phyloP scores from a whole-genome alignment of 306 rosid species.

The Quillaja saponaria region DNA sequence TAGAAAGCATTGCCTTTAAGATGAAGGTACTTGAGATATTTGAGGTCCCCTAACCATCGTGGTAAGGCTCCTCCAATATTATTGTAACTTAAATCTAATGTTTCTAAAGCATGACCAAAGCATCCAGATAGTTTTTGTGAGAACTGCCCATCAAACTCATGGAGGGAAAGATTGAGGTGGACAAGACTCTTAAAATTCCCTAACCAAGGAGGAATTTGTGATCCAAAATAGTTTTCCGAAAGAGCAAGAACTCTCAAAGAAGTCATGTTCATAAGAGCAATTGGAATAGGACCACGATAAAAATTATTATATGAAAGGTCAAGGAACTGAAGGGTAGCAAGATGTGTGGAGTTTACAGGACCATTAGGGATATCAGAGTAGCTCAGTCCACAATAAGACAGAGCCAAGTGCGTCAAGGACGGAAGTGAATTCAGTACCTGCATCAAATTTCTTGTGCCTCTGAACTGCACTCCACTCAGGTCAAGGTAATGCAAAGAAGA shows the following conservation, averaged over 20 bases:
- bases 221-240: background rate
- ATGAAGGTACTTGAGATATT: background rate
- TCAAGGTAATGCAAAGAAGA: background rate
- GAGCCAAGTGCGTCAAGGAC: background rate
- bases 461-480: background rate
- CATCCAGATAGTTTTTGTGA: background rate
- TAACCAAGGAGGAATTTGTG: background rate
- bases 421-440: background rate
- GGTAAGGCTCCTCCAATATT: background rate
- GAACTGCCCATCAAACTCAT: background rate
- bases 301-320: background rate
- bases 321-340: background rate
- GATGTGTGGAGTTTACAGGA: background rate
- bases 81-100: background rate
- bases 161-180: background rate
- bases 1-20: background rate
- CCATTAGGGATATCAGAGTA: background rate
- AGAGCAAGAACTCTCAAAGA: background rate
- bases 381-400: background rate
- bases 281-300: background rate
- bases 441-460: constrained; percentile 11
- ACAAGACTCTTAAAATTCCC: background rate
- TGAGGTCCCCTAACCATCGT: background rate
- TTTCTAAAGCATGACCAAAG: background rate
- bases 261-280: background rate